Evolutionary conservation across 1,284 basidiomycete genomes (phyloP), one percentile per base, ranked within the genome.

Genomic region (Irpex rosettiformis): DNA sequence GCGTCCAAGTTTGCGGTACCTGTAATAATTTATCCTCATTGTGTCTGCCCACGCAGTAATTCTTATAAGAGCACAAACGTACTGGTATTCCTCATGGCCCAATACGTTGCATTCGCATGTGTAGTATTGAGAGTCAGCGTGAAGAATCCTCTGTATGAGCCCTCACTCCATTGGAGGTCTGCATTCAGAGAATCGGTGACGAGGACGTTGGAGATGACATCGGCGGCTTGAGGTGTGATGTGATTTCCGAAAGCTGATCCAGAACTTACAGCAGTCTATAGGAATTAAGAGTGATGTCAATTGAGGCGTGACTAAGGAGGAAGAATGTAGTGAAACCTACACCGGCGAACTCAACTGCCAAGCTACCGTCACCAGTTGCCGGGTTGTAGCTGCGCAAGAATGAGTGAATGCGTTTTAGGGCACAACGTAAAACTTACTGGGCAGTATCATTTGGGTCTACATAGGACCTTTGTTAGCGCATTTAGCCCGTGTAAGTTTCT

Each of bases 281-380:
- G 13, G 25, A 51, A 51, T 51, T n/a, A 7, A 7, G 18, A 47
- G 11, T 13, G 5, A 47, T 7, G 6, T 6, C 13, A 25, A 13
- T n/a, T 5, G 22, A 27, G 28, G 8, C 4, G 33, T 6, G 16
- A 37, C 7, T 3, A 16, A 28, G 29, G 18, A 51, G 27, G n/a
- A 58, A n/a, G 22, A 25, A 43, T 6, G 6, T 28, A 18, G n/a
- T 22, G 30, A 28, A 27, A 45, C 60, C 37, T 0, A 85, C 86
- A 2, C 85, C 85, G 2, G 84, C 85, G 64, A 88, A 88, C 69
- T 88, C 84, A 43, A 88, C 86, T 7, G 79, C 85, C 52, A 85
- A 75, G 0, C 82, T 78, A 10, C 84, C 84, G 10, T 73, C 59
- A 3, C 85, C 85, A 0, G 81, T 82, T 4, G 66, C 62, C 4